Conservation (phyloP, 306 rosid species). For the Parietaria judaica region DNA sequence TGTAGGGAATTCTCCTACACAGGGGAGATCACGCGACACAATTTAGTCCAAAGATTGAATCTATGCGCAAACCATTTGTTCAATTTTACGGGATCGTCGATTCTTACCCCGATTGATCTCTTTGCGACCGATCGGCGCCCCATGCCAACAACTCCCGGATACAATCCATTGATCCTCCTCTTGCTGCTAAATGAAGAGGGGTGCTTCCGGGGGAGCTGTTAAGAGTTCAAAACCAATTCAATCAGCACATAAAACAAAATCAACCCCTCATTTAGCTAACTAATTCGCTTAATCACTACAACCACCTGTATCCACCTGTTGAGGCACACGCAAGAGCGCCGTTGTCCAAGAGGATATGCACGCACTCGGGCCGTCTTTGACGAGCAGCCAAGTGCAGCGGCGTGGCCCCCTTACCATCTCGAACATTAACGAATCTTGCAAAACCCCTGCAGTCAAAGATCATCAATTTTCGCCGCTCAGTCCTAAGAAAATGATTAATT, state of each 20-base stretch:
- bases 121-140: constrained; percentile 95
- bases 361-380: constrained; percentile 71
- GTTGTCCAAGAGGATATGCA: constrained; percentile 62
- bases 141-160: constrained; percentile 78
- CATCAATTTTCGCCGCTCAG: constrained; percentile 2
- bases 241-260: constrained; percentile 19
- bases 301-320: constrained; percentile 79
- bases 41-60: constrained; percentile 8
- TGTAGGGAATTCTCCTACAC: constrained; percentile 79
- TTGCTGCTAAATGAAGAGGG: constrained; percentile 94
- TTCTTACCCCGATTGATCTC: constrained; percentile 83
- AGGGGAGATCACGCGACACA: constrained; percentile 6
- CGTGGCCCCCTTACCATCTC: constrained; percentile 87
- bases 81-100: background rate
- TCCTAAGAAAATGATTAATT: background rate
- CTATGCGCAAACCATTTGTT: background rate
- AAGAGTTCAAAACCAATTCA: constrained; percentile 6
- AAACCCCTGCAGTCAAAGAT: constrained; percentile 59
- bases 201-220: constrained; percentile 87
- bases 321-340: constrained; percentile 94
- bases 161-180: constrained; percentile 92
- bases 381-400: constrained; percentile 94
- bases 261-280: background rate
- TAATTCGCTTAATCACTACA: background rate
- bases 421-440: constrained; percentile 82